Conservation (phyloP, 2,329 filamentous ascomycete species). For the Fusarium kyushuense region DNA sequence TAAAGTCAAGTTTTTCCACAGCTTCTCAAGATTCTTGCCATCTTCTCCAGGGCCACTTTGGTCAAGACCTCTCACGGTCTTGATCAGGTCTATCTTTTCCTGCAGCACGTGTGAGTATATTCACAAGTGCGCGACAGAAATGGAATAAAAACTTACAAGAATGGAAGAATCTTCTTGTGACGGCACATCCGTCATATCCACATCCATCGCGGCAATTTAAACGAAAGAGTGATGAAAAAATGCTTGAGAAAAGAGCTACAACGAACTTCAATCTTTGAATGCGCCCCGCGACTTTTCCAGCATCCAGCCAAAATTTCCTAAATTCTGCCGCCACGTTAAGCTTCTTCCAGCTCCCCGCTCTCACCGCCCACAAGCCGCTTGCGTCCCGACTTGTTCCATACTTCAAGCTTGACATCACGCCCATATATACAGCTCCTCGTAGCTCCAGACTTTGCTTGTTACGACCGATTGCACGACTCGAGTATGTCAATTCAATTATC, state of each 20-base stretch:
- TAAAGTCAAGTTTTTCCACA: slow-evolving; percentile 63
- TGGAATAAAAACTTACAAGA: slow-evolving; percentile 30
- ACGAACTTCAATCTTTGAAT: slow-evolving; percentile 34
- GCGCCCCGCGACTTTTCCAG: slow-evolving; percentile 46
- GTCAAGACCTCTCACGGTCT: slow-evolving; percentile 67
- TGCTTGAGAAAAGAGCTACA: slow-evolving; percentile 32
- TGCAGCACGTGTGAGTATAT: slow-evolving; percentile 44
- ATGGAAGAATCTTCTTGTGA: slow-evolving; percentile 1
- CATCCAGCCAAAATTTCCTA: slow-evolving; percentile 56
- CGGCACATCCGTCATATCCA: slow-evolving; percentile 36
- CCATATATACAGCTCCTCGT: slow-evolving; percentile 48
- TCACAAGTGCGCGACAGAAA: slow-evolving; percentile 6
- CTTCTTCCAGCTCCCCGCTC: slow-evolving; percentile 36
- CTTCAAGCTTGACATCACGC: slow-evolving; percentile 53
- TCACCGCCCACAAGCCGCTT: slow-evolving; percentile 61
- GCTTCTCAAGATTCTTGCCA: slow-evolving; percentile 60
- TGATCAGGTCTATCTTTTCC: slow-evolving; percentile 59
- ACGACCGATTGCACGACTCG: slow-evolving; percentile 40
- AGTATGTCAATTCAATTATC: slow-evolving; percentile 44
- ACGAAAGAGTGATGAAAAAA: slow-evolving; percentile 21
- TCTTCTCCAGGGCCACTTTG: slow-evolving; percentile 60
- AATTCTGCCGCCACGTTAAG: slow-evolving; percentile 59
- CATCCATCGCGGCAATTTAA: slow-evolving; percentile 35
- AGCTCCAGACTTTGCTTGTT: slow-evolving; percentile 46
- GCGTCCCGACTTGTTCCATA: slow-evolving; percentile 54